These are phyloP conservation scores for Plasmodium relictum DNA, from an alignment of 169 alveolate genomes.

Conservation along the genomic window DNA sequence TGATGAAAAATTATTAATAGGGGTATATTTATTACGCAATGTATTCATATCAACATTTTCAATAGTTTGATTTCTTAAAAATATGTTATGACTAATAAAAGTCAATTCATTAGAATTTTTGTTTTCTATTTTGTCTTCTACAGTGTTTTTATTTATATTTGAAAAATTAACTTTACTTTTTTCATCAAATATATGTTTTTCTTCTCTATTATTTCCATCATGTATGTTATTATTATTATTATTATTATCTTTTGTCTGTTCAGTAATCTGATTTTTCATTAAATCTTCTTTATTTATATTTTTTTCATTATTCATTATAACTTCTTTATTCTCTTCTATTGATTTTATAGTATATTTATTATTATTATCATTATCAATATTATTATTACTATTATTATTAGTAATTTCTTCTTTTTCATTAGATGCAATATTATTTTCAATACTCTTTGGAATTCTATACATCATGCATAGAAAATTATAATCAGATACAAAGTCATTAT, in stretches of 20 bases:
- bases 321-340: not conserved
- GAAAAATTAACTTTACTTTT: not conserved
- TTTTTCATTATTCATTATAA: not conserved
- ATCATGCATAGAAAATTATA: constrained; percentile 47
- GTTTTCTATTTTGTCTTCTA: not conserved
- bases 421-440: not conserved
- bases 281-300: not conserved
- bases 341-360: not conserved
- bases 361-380: not conserved
- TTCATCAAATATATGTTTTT: not conserved
- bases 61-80: constrained; percentile 44
- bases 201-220: not conserved
- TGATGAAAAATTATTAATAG: not conserved
- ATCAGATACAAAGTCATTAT: constrained; percentile 10
- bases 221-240: not conserved
- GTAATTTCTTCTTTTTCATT: not conserved
- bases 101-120: constrained; percentile 17
- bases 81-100: constrained; percentile 53
- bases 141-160: not conserved
- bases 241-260: not conserved
- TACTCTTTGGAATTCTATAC: constrained; percentile 41
- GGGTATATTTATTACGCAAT: not conserved
- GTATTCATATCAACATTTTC: constrained; percentile 61
- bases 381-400: not conserved
- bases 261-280: not conserved